These are phyloP conservation scores for Ogataea haglerorum DNA, from an alignment of 805 yeast genomes.

Conservation along the genomic window DNA sequence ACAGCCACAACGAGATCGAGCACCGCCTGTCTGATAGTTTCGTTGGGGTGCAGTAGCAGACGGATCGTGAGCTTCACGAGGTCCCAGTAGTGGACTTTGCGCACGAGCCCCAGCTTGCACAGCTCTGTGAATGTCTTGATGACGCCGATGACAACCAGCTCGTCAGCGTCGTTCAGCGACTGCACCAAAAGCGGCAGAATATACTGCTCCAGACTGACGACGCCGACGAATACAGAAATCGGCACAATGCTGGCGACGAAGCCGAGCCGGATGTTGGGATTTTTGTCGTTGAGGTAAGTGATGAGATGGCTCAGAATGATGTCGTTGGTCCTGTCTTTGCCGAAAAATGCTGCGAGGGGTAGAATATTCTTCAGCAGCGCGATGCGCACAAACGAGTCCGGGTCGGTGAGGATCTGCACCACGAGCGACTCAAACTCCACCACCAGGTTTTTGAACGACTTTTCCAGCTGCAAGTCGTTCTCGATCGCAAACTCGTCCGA, in stretches of 20 bases:
- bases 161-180: conserved; percentile 80
- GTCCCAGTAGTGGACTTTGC: conserved; percentile 52
- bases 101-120: conserved; percentile 53
- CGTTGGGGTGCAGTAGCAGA: conserved; percentile 80
- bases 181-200: conserved; percentile 82
- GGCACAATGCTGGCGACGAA: conserved; percentile 71
- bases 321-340: conserved; percentile 85
- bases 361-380: conserved; percentile 68
- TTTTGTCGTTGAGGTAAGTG: conserved; percentile 82
- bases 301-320: conserved; percentile 85
- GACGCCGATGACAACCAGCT: conserved; percentile 70
- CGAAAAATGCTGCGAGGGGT: conserved; percentile 77
- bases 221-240: conserved; percentile 78
- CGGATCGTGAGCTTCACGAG: conserved; percentile 48
- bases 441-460: conserved; percentile 43
- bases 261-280: conserved; percentile 60
- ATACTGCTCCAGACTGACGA: conserved; percentile 79
- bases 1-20: conserved; percentile 59
- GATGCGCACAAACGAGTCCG: conserved; percentile 60
- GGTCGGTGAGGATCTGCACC: conserved; percentile 65
- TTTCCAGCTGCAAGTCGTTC: conserved; percentile 34
- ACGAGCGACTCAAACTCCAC: conserved; percentile 64
- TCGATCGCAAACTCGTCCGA: conserved; percentile 35
- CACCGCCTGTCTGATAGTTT: conserved; percentile 73
- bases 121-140: conserved; percentile 56